Conservation (phyloP, 257 asterid genomes). For the Ligustrum vulgare region DNA sequence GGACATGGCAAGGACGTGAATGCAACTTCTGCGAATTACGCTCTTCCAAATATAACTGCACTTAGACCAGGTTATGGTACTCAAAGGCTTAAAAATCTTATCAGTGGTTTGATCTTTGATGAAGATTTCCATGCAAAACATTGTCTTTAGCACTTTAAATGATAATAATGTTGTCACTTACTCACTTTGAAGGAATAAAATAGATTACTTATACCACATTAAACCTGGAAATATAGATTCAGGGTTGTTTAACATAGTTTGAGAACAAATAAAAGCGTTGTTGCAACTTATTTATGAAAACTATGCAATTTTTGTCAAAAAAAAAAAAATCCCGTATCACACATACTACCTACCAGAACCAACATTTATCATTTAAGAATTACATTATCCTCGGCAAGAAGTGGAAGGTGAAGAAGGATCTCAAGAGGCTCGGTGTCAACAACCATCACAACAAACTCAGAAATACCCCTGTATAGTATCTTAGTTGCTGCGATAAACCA, state of each 20-base stretch:
- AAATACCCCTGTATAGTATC: too few relatives aligned
- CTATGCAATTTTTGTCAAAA: background rate
- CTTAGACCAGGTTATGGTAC: constrained; percentile 71
- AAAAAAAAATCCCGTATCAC: too few relatives aligned
- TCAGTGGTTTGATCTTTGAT: constrained; percentile 43
- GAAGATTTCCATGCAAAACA: constrained; percentile 50
- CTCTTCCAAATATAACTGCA: constrained; percentile 38
- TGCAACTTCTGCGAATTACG: constrained; percentile 20
- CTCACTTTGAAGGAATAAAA: background rate
- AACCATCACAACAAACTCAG: too few relatives aligned
- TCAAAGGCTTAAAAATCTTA: constrained; percentile 50
- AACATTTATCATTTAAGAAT: too few relatives aligned
- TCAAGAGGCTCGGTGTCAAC: too few relatives aligned
- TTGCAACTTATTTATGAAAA: background rate
- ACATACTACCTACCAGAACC: too few relatives aligned
- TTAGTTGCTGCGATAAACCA: too few relatives aligned
- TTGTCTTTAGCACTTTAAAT: constrained; percentile 45
- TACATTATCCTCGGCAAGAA: too few relatives aligned
- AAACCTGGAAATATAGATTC: background rate
- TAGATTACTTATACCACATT: too few relatives aligned
- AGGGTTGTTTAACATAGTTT: background rate
- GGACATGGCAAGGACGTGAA: constrained; percentile 30
- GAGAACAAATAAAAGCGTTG: background rate
- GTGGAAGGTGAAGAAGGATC: too few relatives aligned
- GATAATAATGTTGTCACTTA: background rate